Evolutionary conservation across 345 rosid species (phyloP), one percentile per base, ranked within the genome.

Genomic region (Fremontodendron californicum): DNA sequence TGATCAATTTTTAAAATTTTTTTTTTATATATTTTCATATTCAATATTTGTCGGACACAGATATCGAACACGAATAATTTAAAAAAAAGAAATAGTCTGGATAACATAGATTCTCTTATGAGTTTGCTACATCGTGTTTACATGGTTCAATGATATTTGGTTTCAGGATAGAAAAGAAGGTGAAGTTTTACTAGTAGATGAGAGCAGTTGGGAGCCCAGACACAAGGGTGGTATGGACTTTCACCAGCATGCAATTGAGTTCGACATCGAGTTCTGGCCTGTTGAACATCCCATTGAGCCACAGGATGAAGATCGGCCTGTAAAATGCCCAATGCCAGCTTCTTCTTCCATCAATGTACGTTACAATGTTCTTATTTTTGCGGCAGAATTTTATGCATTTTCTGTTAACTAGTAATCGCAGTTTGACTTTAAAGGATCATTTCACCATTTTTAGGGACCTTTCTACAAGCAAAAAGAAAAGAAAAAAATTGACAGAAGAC

Each of bases 261-360:
- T 82, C 9, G 91, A 92, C 48, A 77, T 82, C 2, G 93, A 91
- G 21, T 89, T 94, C 82, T 89, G 91, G 90, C 98, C 98, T 4
- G 87, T 94, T 64, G 94, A 91, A 37, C 98, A 94, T 62, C 98
- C 97, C 29, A 33, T 87, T 81, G 98, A 94, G 86, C 98, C 98
- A 5, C 86, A 78, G 66, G 97, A 91, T 70, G 97, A 94, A 87
- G 98, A 94, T 75, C 93, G 86, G 31, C 97, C 98, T 33, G 91
- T 94, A 46, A 88, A 88, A 82, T 94, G 97, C 78, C 98, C 98
- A 3, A 87, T 93, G 79, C 87, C 90, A 31, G 37, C 88, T 67
- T 29, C 88, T 71, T 83, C 98, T 76, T 87, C 94, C 67, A 81
- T 85, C 61, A 80, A 84, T 70, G 98, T 93, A 89, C 62, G 89